Evolutionary conservation across 2,329 filamentous ascomycete genomes (phyloP), one percentile per base, ranked within the genome.

Genomic region (Cladosporium halotolerans): DNA sequence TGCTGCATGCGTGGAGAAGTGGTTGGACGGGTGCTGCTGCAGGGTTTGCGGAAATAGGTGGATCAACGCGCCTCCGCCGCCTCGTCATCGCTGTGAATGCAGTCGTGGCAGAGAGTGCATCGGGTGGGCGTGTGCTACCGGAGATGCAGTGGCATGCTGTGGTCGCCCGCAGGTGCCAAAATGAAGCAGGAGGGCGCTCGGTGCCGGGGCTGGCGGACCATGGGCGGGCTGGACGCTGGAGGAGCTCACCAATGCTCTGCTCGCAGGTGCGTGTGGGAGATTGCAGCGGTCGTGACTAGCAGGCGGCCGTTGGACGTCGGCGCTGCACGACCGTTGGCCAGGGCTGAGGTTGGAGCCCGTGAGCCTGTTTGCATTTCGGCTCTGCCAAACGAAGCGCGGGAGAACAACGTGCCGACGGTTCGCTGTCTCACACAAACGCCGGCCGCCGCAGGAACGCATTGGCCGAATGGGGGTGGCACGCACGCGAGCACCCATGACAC

Each of bases 41-140:
- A 50, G 47, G 47, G 47, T 14, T 34, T 50, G 47, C 47, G 16
- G 39, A 50, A 34, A 43, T 33, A 41, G 38, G 36, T 39, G 45
- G 45, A 42, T 42, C 16, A 42, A 42, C 40, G 42, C 36, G 28
- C 16, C 34, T 23, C 39, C 47, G 47, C 47, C 23, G 28, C 46
- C 14, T 41, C 47, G 47, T 50, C 47, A 50, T 50, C 40, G 40
- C 40, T 42, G 40, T 42, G 16, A 19, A 42, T 28, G 19, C 16
- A 10, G 40, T 42, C 34, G 40, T 28, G 18, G 40, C 40, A 42
- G 4, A 6, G 19, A 4, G 40, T 7, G 16, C 9, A 41, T 18
- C 39, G 23, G 23, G 23, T 28, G 23, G 23, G 23, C 4, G 16
- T 41, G 11, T 41, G 39, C 39, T 41, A 41, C 39, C 39, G 39